Conservation (phyloP, 192 early-diverging fungal genomes). For the Coemansia sp. region DNA sequence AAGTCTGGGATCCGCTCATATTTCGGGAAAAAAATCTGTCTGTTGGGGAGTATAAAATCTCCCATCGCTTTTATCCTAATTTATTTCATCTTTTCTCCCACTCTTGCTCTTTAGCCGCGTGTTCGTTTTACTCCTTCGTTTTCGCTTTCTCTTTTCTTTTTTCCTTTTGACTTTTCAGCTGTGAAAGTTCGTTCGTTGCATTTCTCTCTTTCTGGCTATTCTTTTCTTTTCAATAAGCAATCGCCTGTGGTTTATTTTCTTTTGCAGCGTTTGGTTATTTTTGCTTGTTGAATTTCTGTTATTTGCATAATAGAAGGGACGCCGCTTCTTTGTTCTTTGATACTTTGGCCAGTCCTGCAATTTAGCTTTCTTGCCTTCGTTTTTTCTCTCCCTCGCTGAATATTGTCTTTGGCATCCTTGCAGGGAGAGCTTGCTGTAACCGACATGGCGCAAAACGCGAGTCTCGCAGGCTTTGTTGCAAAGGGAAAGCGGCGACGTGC, state of each 20-base stretch:
- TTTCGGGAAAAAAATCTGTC: too few species aligned
- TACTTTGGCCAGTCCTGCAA: neutral
- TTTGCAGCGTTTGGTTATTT: neutral
- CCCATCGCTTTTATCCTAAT: neutral
- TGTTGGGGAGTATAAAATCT: neutral
- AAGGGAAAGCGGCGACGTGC: constrained; percentile 10
- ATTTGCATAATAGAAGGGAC: neutral
- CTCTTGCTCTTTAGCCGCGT: too few species aligned
- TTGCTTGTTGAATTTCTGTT: neutral
- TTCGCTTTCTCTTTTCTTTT: too few species aligned
- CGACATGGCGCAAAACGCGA: neutral
- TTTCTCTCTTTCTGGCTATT: too few species aligned
- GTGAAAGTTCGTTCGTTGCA: too few species aligned
- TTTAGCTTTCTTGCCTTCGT: neutral
- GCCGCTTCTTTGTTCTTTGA: too few species aligned
- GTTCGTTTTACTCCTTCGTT: too few species aligned
- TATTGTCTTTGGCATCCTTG: too few species aligned
- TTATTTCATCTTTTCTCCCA: too few species aligned
- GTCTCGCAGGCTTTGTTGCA: neutral
- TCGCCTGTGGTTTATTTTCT: neutral
- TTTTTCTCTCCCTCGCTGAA: neutral
- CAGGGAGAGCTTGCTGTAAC: neutral
- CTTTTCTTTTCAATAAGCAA: neutral
- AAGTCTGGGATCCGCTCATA: too few species aligned
- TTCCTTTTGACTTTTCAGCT: too few species aligned